A percentile compares a stretch with the other conserved stretches of the same genome.
Evolutionary conservation across 805 yeast species (phyloP).

Genomic region (Ascoidea asiatica): DNA sequence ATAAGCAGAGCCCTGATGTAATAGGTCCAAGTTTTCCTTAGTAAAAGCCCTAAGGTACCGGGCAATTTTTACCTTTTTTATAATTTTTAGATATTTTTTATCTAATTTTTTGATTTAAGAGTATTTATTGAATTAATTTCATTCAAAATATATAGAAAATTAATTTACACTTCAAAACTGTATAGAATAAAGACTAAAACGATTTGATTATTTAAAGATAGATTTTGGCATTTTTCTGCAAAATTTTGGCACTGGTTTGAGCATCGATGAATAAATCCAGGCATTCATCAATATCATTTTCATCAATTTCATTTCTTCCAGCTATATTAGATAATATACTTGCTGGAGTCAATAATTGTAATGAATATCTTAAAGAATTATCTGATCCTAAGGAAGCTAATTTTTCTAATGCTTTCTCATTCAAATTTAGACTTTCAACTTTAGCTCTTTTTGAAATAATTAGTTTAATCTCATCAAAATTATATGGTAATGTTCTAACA

Average conservation of each 20-base stretch:
- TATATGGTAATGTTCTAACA: conserved; percentile 85
- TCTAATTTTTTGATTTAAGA: too few relatives aligned
- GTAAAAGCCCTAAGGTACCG: too few relatives aligned
- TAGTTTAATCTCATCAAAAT: conserved; percentile 63
- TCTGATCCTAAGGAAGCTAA: conserved; percentile 63
- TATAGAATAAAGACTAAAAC: too few relatives aligned
- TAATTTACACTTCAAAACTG: too few relatives aligned
- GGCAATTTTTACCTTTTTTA: too few relatives aligned
- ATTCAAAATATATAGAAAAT: too few relatives aligned
- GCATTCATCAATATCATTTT: conserved; percentile 73
- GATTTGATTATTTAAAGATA: background rate
- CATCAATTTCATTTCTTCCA: conserved; percentile 55
- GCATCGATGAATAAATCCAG: conserved; percentile 77
- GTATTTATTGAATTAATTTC: too few relatives aligned
- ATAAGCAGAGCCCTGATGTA: too few relatives aligned
- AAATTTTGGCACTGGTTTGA: conserved; percentile 59
- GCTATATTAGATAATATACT: conserved; percentile 66
- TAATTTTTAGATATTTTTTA: too few relatives aligned
- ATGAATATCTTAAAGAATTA: conserved; percentile 81
- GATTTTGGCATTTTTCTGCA: conserved; percentile 23
- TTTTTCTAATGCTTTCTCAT: conserved; percentile 56
- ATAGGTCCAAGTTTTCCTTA: too few relatives aligned
- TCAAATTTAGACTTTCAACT: conserved; percentile 59
- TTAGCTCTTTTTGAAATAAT: conserved; percentile 75
- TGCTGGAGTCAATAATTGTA: conserved; percentile 85